These are phyloP conservation scores for Dothistroma pini DNA, from an alignment of 2,329 filamentous ascomycete genomes.

Conservation along the genomic window DNA sequence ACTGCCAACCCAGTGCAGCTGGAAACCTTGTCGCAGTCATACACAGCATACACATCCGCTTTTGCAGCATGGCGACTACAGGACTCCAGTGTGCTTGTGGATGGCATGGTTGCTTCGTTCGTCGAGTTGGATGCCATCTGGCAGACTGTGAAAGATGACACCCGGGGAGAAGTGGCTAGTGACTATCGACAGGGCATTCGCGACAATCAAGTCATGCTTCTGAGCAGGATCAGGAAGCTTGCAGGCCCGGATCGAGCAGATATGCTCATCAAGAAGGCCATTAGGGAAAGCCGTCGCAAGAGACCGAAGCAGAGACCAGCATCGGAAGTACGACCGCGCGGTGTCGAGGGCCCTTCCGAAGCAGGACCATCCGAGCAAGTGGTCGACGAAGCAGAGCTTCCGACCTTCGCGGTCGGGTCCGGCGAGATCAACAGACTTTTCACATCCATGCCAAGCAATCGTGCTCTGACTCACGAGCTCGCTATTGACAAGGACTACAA, in stretches of 20 bases:
- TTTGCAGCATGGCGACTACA: slow-evolving; percentile 82
- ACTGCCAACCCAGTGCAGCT: slow-evolving; percentile 61
- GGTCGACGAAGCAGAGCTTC: slow-evolving; percentile 19
- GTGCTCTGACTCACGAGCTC: slow-evolving; percentile 72
- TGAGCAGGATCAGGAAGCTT: slow-evolving; percentile 75
- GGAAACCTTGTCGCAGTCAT: slow-evolving; percentile 63
- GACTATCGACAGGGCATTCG: slow-evolving; percentile 78
- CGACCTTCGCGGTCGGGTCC: slow-evolving; percentile 24
- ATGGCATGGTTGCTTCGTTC: slow-evolving; percentile 83
- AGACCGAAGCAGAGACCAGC: slow-evolving; percentile 62
- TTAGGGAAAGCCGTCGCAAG: slow-evolving; percentile 65
- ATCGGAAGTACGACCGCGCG: slow-evolving; percentile 68
- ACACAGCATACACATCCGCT: slow-evolving; percentile 70
- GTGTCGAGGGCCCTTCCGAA: slow-evolving; percentile 37
- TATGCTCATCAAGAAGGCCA: slow-evolving; percentile 69
- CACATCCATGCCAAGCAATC: slow-evolving; percentile 66
- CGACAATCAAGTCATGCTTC: slow-evolving; percentile 74
- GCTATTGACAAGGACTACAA: slow-evolving; percentile 76
- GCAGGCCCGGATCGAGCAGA: slow-evolving; percentile 69
- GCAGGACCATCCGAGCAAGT: slow-evolving; percentile 17
- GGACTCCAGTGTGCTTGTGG: slow-evolving; percentile 71
- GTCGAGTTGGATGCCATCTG: slow-evolving; percentile 80
- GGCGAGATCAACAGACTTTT: slow-evolving; percentile 52
- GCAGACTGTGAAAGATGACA: slow-evolving; percentile 76
- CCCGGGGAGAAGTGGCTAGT: slow-evolving; percentile 66